phyloP scores from a whole-genome alignment of 2,329 filamentous ascomycete species.

The Exophiala spinifera region DNA sequence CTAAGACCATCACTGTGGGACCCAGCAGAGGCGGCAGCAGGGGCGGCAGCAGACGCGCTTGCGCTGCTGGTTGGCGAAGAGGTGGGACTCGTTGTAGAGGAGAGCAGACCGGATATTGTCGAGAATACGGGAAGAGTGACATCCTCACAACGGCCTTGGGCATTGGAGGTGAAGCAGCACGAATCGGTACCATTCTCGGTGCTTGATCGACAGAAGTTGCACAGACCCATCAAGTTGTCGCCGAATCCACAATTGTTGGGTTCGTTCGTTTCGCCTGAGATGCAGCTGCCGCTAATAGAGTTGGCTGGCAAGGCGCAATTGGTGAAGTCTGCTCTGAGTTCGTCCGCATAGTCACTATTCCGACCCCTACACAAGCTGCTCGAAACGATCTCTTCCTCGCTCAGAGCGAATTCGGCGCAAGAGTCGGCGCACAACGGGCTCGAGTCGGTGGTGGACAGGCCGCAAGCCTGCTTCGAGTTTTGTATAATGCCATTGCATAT shows the following conservation, averaged over 20 bases:
- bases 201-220: conserved; percentile 78
- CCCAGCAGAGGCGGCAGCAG: conserved; percentile 34
- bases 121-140: conserved; percentile 74
- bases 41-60: conserved; percentile 47
- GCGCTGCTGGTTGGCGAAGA: conserved; percentile 64
- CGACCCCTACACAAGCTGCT: conserved; percentile 72
- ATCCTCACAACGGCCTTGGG: conserved; percentile 67
- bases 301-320: conserved; percentile 81
- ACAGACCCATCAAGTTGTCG: conserved; percentile 69
- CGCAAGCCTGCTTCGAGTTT: conserved; percentile 72
- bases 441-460: conserved; percentile 61
- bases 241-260: conserved; percentile 81
- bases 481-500: conserved; percentile 94
- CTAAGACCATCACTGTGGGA: conserved; percentile 56
- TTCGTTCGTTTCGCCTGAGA: conserved; percentile 76
- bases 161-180: conserved; percentile 81
- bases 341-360: conserved; percentile 61
- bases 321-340: conserved; percentile 89
- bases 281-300: conserved; percentile 71
- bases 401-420: conserved; percentile 82
- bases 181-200: conserved; percentile 91
- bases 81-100: conserved; percentile 59
- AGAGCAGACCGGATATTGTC: conserved; percentile 57
- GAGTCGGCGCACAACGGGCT: conserved; percentile 82
- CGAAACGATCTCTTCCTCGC: conserved; percentile 78